Base-by-base conservation (phyloP, 2,329 filamentous ascomycete species). In the Aspergillus sp. region DNA sequence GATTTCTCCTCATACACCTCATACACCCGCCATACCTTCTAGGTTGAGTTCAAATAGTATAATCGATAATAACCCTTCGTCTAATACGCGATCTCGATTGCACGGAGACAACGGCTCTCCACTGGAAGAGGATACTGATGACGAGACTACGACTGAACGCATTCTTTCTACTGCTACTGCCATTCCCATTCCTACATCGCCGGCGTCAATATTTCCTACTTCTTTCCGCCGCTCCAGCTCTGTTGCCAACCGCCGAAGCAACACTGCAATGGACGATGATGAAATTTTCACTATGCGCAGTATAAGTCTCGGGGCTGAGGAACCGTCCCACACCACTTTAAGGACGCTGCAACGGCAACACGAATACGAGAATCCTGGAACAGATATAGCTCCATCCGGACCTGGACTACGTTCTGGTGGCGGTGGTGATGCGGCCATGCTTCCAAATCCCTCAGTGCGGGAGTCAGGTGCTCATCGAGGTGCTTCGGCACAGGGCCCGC, bases 1-100 rank as follows among this genome's bases (percentile, higher is more conserved):
- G 0, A 84, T 96, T 17, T 96, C 91, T 3, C 92, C 90, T 9
- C 91, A 93, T 69, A 96, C 91, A 0, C 91, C 93, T 1, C 93
- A 98, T 68, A 96, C 92, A 0, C 95, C 95, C 4, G 92, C 93
- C 11, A 91, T 98, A 26, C 93, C 93, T 18, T 97, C 93, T 7
- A 85, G 95, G n/a, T 79, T 99, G 20, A 96, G 91, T 69, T 91
- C 95, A 61, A 93, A 96, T 68, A 95, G 90, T 51, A 91, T 95
- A 59, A 86, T 87, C 43, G 89, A 91, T 67, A 74, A 78, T 52
- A 75, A 75, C 41, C 70, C 67, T 45, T 76, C 71, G 53, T 71
- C 67, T 61, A 66, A 68, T 57, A 64, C 71, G 52, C 64, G 64
- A 38, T 62, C 68, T 20, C 61, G 68, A 11, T 59, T 68, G 12